These are phyloP conservation scores for Microstegium vimineum DNA, from an alignment of 176 grass and related monocot species.

Conservation along the genomic window DNA sequence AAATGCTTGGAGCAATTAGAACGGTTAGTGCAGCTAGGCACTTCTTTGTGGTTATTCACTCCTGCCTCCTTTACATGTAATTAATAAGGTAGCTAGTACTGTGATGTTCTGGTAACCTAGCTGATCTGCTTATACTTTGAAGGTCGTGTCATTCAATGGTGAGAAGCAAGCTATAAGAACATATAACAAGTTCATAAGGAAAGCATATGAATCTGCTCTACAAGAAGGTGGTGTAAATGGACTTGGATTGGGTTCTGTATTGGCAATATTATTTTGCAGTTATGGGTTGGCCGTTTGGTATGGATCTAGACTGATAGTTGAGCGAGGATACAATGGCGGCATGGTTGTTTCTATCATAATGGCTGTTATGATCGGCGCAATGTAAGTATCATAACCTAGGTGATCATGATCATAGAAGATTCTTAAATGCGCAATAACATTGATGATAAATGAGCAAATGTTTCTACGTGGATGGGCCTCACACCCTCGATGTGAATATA, in stretches of 20 bases:
- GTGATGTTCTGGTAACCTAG: neutral
- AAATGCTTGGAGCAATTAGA: slow-evolving; percentile 72
- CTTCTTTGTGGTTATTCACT: neutral
- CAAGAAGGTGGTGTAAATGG: slow-evolving; percentile 51
- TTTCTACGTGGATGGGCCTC: neutral
- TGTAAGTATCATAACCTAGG: slow-evolving; percentile 52
- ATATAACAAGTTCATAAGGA: slow-evolving; percentile 64
- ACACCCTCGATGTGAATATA: neutral
- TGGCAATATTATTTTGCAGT: slow-evolving; percentile 59
- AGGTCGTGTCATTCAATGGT: slow-evolving; percentile 80
- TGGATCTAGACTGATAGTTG: slow-evolving; percentile 59
- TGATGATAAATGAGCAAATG: neutral
- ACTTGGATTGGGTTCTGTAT: slow-evolving; percentile 50
- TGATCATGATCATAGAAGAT: neutral
- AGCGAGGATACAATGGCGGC: slow-evolving; percentile 78
- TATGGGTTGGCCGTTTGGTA: slow-evolving; percentile 83
- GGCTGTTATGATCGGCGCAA: slow-evolving; percentile 61
- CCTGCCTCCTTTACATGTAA: neutral
- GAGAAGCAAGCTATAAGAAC: slow-evolving; percentile 55
- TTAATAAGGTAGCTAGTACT: neutral
- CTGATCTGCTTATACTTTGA: slow-evolving; percentile 21
- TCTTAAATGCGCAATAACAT: slow-evolving; percentile 7
- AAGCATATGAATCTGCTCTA: slow-evolving; percentile 50
- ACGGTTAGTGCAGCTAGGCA: slow-evolving; percentile 40
- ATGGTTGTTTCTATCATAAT: slow-evolving; percentile 63